Percentiles rank a stretch among this genome's conserved stretches.
Evolutionary conservation across 352 stramenopile genomes (phyloP).

Genomic region (Pythium phragmiticola): DNA sequence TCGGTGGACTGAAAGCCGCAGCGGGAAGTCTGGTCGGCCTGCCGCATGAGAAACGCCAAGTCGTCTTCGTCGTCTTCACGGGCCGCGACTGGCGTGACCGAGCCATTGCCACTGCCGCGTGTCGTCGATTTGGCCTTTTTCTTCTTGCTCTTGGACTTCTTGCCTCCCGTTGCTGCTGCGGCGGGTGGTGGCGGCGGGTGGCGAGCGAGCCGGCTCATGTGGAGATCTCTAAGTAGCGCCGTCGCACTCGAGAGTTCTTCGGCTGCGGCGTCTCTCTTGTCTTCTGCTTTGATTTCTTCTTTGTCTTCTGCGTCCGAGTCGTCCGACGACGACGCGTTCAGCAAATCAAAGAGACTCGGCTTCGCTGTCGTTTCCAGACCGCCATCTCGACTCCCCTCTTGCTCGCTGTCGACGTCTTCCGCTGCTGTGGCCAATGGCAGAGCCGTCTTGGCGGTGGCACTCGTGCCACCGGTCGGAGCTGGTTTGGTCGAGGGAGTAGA

Average conservation of each 20-base stretch:
- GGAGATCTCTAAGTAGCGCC: slow-evolving; percentile 57
- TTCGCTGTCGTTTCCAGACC: slow-evolving; percentile 19
- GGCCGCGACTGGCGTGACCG: slow-evolving; percentile 21
- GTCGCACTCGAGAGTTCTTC: slow-evolving; percentile 31
- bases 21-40: slow-evolving; percentile 48
- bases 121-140: slow-evolving; percentile 7
- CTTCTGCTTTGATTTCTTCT: slow-evolving; percentile 4
- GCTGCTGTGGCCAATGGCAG: no score
- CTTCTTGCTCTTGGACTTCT: slow-evolving; percentile 49
- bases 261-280: neutral
- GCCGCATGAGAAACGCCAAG: slow-evolving; percentile 64
- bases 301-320: slow-evolving; percentile 16
- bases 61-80: slow-evolving; percentile 58
- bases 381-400: slow-evolving; percentile 24
- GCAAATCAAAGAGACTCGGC: slow-evolving; percentile 40
- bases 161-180: slow-evolving; percentile 12
- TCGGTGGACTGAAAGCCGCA: slow-evolving; percentile 49
- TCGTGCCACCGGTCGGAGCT: neutral
- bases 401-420: slow-evolving; percentile 10
- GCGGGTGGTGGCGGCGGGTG: slow-evolving; percentile 32
- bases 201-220: slow-evolving; percentile 55
- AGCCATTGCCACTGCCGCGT: slow-evolving; percentile 11
- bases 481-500: neutral
- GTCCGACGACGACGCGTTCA: slow-evolving; percentile 25
- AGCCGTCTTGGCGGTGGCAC: neutral